phyloP scores from a whole-genome alignment of 2,329 filamentous ascomycete genomes.

The Myotisia sp. region DNA sequence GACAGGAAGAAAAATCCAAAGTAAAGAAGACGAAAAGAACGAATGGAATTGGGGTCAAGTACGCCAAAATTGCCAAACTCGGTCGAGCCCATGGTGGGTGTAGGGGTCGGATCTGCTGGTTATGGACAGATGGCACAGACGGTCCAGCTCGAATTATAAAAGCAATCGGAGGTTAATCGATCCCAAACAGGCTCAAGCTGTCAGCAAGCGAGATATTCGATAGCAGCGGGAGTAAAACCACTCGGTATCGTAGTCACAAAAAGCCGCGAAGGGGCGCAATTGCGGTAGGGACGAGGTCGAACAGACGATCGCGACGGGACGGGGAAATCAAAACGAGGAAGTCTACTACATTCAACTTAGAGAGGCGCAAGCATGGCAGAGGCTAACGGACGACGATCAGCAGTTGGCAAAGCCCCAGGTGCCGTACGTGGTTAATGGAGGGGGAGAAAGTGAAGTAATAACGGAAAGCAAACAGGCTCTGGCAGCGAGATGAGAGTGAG shows the following conservation, averaged over 20 bases:
- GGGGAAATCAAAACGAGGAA: not conserved
- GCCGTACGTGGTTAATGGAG: no score
- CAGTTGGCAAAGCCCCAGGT: not conserved
- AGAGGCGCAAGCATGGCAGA: not conserved
- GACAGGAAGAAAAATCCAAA: conserved; percentile 2
- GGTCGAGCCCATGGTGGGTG: conserved; percentile 34
- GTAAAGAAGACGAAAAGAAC: conserved; percentile 4
- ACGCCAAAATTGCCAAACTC: conserved; percentile 48
- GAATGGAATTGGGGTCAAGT: conserved; percentile 17
- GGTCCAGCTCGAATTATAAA: not conserved
- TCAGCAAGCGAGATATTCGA: not conserved
- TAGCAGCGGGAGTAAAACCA: not conserved
- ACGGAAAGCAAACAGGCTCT: not conserved
- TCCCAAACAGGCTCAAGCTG: not conserved
- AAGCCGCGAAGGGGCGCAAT: not conserved
- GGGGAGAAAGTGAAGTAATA: not conserved
- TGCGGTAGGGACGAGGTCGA: not conserved
- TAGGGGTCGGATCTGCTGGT: not conserved
- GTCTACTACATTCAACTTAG: not conserved
- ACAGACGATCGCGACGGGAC: no score
- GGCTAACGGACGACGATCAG: not conserved
- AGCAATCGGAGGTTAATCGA: not conserved
- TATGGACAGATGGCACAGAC: no score
- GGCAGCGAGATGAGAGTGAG: conserved; percentile 1
- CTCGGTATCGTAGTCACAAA: no score